phyloP scores from a whole-genome alignment of 345 rosid genomes.

The Chamaenerion angustifolium region DNA sequence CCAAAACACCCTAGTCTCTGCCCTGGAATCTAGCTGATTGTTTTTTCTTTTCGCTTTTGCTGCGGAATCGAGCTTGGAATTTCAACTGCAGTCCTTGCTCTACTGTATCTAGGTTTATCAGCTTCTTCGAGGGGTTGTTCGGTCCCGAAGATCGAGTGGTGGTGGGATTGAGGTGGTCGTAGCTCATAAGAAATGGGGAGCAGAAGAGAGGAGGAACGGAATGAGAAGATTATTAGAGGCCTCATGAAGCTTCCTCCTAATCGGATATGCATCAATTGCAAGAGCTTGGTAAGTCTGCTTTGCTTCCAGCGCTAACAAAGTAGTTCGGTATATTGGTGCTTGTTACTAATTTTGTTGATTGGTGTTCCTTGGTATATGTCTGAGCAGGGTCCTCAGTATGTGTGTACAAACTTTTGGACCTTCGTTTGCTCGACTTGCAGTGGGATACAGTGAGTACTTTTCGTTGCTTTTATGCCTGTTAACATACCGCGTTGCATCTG shows the following conservation, averaged over 20 bases:
- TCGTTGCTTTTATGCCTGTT: not conserved
- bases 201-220: constrained; percentile 83
- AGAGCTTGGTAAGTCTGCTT: constrained; percentile 51
- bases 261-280: constrained; percentile 96
- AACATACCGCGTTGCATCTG: no score
- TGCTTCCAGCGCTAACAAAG: no score
- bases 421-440: constrained; percentile 84
- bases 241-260: constrained; percentile 97
- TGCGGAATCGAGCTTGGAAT: not conserved
- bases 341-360: not conserved
- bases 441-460: constrained; percentile 81
- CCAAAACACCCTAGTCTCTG: not conserved
- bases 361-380: not conserved
- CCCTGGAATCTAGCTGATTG: not conserved
- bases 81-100: not conserved
- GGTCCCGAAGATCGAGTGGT: not conserved
- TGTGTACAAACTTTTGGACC: constrained; percentile 91
- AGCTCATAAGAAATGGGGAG: constrained; percentile 44
- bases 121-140: not conserved
- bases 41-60: not conserved
- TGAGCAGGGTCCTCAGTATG: constrained; percentile 95
- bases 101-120: not conserved
- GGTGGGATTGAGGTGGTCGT: constrained; percentile 3
- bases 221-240: constrained; percentile 91
- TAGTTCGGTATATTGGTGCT: not conserved